Conservation (phyloP, 768 basidiomycete species). For the Lactarius trivialis region DNA sequence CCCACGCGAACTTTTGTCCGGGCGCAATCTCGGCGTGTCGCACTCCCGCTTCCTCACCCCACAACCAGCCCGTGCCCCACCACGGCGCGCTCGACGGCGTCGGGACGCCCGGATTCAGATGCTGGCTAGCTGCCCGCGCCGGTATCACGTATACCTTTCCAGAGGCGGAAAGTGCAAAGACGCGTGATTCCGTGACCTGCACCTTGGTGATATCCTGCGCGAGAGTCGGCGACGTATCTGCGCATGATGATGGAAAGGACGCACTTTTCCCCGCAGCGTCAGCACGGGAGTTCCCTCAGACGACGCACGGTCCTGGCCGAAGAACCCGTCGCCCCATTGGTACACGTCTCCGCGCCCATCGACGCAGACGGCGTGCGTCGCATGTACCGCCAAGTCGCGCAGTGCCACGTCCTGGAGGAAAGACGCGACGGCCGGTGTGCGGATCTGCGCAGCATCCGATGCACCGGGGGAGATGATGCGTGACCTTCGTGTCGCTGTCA, state of each 20-base stretch:
- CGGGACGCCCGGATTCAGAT: conserved; percentile 32
- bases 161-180: conserved; percentile 74
- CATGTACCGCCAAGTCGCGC: conserved; percentile 64
- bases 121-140: conserved; percentile 44
- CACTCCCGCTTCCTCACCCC: conserved; percentile 43
- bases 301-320: conserved; percentile 29
- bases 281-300: conserved; percentile 37
- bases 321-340: conserved; percentile 74
- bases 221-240: too few relatives aligned
- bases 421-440: conserved; percentile 42
- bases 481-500: conserved; percentile 32
- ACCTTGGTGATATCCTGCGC: conserved; percentile 62
- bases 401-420: conserved; percentile 67
- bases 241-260: conserved; percentile 10
- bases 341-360: conserved; percentile 77
- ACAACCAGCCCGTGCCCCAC: conserved; percentile 58
- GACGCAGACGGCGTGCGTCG: conserved; percentile 64
- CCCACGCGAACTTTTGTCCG: conserved; percentile 46
- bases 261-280: conserved; percentile 61
- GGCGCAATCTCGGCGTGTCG: conserved; percentile 61
- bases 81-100: conserved; percentile 45
- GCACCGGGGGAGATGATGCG: conserved; percentile 39
- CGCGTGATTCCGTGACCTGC: conserved; percentile 48
- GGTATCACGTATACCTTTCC: conserved; percentile 72
- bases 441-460: conserved; percentile 37